Percentiles rank a stretch among this genome's conserved stretches.
phyloP scores from a whole-genome alignment of 495 filamentous ascomycete species.

The Talaromyces adpressus region DNA sequence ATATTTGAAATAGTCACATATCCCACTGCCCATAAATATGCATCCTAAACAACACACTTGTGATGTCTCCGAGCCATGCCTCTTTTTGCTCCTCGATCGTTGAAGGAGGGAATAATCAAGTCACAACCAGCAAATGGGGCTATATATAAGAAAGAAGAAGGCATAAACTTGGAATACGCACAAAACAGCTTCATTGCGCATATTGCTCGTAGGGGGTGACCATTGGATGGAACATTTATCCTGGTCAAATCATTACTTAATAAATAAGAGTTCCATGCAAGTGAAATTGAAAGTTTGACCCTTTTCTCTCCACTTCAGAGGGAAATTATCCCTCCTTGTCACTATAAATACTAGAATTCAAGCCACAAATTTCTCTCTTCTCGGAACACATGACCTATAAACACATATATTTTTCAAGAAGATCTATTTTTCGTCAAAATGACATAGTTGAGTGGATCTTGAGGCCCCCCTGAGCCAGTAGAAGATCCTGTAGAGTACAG shows the following conservation, averaged over 20 bases:
- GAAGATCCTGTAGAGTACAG: not conserved
- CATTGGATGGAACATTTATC: not conserved
- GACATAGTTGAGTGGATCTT: conserved; percentile 5
- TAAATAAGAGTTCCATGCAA: not conserved
- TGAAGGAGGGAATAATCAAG: not conserved
- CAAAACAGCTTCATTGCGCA: not conserved
- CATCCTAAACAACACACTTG: not conserved
- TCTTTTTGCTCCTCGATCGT: not conserved
- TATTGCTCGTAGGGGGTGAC: not conserved
- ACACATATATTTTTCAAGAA: not conserved
- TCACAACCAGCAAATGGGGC: not conserved
- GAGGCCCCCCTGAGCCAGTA: not conserved
- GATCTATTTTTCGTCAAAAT: not conserved
- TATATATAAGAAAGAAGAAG: not conserved
- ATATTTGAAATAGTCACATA: not conserved
- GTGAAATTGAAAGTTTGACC: not conserved
- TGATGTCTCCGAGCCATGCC: not conserved
- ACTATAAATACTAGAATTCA: not conserved
- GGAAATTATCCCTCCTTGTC: not conserved
- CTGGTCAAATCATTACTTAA: not conserved
- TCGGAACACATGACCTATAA: not conserved
- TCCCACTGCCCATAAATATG: not conserved
- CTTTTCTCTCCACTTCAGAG: not conserved
- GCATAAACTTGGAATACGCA: not conserved
- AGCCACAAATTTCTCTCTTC: conserved; percentile 3